These are phyloP conservation scores for Aureobasidium sp. DNA, from an alignment of 2,329 filamentous ascomycete genomes.

Conservation along the genomic window DNA sequence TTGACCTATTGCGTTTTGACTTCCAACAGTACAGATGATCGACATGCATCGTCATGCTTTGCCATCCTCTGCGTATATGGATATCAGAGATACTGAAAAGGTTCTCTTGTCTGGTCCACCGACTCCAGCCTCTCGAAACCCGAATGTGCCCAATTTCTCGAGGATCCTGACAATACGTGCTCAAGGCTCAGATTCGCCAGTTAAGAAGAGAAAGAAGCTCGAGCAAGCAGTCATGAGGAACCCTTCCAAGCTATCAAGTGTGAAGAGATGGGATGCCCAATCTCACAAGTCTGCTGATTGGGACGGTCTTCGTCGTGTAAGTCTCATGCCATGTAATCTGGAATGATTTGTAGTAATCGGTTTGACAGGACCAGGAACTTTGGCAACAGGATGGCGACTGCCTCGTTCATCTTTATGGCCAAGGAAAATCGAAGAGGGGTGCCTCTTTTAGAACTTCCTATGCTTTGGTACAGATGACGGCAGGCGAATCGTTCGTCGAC, in stretches of 20 bases:
- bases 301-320: constrained; percentile 17
- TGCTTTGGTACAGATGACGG: constrained; percentile 45
- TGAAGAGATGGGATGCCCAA: constrained; percentile 14
- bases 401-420: constrained; percentile 58
- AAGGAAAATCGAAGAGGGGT: constrained; percentile 54
- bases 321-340: not conserved
- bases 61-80: not conserved
- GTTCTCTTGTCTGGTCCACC: constrained; percentile 2
- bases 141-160: constrained; percentile 12
- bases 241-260: not conserved
- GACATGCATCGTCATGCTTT: constrained; percentile 1
- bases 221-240: not conserved
- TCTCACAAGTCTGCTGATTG: constrained; percentile 14
- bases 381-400: constrained; percentile 62
- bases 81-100: constrained; percentile 4
- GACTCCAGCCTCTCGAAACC: not conserved
- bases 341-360: not conserved
- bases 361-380: constrained; percentile 57
- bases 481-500: constrained; percentile 53
- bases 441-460: constrained; percentile 61
- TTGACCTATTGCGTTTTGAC: not conserved
- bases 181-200: not conserved
- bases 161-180: not conserved
- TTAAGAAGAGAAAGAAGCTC: not conserved
- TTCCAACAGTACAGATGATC: not conserved